Percentiles rank a stretch among this genome's conserved stretches.
Conservation (phyloP, 148 eudicot species). For the Rhododendron kiyosumense region DNA sequence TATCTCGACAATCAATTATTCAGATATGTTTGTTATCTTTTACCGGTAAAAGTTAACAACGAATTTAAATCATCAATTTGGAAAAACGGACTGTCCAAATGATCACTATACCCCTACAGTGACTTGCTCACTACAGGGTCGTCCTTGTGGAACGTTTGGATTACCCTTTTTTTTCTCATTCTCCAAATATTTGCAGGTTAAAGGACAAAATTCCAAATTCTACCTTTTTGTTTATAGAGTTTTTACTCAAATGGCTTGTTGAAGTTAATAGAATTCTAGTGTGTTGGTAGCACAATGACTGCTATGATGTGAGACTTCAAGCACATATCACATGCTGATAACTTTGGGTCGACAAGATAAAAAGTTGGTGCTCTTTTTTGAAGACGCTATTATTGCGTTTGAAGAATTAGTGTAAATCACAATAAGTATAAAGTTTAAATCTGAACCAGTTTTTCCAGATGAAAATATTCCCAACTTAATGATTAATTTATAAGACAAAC, state of each 20-base stretch:
- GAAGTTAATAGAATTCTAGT: not conserved
- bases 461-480: not conserved
- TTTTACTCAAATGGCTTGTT: not conserved
- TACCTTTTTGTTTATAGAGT: too few species aligned
- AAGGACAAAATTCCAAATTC: too few species aligned
- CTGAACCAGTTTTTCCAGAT: not conserved
- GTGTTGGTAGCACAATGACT: not conserved
- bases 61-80: too few species aligned
- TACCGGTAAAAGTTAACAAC: too few species aligned
- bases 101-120: too few species aligned
- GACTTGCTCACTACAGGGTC: too few species aligned
- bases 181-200: not conserved
- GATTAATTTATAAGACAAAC: not conserved
- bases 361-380: not conserved
- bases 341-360: conserved; percentile 5
- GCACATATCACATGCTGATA: not conserved
- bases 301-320: not conserved
- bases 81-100: too few species aligned
- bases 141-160: not conserved
- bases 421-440: not conserved
- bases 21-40: too few species aligned
- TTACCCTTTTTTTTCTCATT: not conserved
- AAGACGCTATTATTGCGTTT: not conserved
- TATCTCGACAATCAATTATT: too few species aligned
- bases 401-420: not conserved